Evolutionary conservation across 2,329 filamentous ascomycete genomes (phyloP), one percentile per base, ranked within the genome.

Genomic region (Leptodontidium sp.): DNA sequence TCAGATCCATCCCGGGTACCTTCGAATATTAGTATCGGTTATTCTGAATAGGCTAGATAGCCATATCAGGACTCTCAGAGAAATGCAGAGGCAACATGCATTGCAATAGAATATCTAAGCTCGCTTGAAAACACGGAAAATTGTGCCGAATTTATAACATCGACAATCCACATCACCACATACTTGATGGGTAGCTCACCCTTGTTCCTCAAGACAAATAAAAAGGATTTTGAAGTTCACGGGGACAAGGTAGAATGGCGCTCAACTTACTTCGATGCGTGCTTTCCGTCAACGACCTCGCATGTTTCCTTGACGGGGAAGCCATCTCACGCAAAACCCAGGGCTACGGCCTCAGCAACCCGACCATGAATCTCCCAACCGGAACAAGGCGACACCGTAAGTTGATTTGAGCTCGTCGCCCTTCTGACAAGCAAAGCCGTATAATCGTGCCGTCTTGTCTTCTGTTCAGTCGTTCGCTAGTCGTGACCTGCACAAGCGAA

Each of bases 241-340:
- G 11, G 9, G 29, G 29, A 17, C 21, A 45, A 29, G n/a, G 21
- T 29, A 1, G 15, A 32, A 32, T 29, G 43, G 0, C 29, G 49
- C 59, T 62, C n/a, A 62, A 62, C 59, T 62, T 11, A 62, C 59
- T 62, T 40, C 59, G 24, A 7, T 50, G 59, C 59, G 59, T 62
- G 17, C 59, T 62, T 24, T 50, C 59, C 26, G 40, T 35, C 14
- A 43, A 47, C 59, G 59, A 50, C 43, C 59, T 32, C 26, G 59
- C 59, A 21, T 62, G 59, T 21, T 62, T 62, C 59, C 59, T 47
- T 7, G 43, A 49, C 3, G 59, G 15, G 9, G 59, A 62, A 49
- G 59, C 24, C 59, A 62, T 62, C 59, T 49, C 43, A 62, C 43
- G 6, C 29, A 17, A 8, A 62, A n/a, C 17, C 17, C 24, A 17